phyloP scores from a whole-genome alignment of 768 basidiomycete genomes.

The Russula dissimulans region DNA sequence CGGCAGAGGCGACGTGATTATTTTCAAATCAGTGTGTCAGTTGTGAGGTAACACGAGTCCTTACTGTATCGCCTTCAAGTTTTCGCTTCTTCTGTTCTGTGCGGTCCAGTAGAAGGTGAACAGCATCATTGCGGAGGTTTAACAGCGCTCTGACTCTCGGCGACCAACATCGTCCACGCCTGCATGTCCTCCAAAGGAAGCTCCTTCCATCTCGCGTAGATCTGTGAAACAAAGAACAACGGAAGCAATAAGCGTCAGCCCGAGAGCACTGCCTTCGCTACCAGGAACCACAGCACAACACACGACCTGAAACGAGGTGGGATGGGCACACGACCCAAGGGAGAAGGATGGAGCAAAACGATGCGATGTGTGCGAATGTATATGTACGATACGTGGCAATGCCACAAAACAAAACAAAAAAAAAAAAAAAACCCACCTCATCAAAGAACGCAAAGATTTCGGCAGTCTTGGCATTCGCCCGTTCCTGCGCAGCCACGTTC shows the following conservation, averaged over 20 bases:
- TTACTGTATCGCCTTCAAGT: not conserved
- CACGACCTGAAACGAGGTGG: not conserved
- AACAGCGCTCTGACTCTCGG: conserved; percentile 28
- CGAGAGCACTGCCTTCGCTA: not conserved
- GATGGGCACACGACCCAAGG: too few species aligned
- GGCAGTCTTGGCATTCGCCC: conserved; percentile 37
- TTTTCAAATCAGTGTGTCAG: too few species aligned
- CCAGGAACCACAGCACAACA: not conserved
- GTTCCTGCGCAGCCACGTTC: conserved; percentile 37
- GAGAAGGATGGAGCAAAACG: too few species aligned
- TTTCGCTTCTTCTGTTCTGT: not conserved
- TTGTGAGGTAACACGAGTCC: not conserved
- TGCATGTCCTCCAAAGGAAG: conserved; percentile 57
- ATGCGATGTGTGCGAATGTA: too few species aligned
- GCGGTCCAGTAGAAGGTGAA: too few species aligned
- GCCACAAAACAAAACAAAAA: not conserved
- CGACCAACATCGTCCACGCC: conserved; percentile 31
- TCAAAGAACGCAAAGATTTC: conserved; percentile 47
- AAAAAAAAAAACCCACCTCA: conserved; percentile 30
- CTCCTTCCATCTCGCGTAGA: conserved; percentile 41
- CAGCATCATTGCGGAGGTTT: conserved; percentile 4
- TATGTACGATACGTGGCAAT: too few species aligned
- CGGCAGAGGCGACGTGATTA: not conserved
- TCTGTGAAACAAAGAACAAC: conserved; percentile 26
- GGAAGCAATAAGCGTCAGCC: not conserved